Evolutionary conservation across 176 grass and related monocot species (phyloP), one percentile per base, ranked within the genome.

Genomic region (Pontederia crassipes): DNA sequence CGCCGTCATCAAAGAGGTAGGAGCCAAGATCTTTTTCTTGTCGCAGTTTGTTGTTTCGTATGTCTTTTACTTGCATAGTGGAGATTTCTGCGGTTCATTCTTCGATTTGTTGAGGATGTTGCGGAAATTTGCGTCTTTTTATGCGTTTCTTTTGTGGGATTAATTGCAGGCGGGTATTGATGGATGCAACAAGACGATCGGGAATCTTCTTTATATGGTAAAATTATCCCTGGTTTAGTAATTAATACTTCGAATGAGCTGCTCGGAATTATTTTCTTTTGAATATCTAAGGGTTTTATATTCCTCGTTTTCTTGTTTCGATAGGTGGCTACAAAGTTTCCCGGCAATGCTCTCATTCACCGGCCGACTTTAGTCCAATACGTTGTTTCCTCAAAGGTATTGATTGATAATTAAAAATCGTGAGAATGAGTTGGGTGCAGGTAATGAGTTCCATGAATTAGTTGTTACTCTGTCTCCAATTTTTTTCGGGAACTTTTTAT

Each of bases 291-390:
- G 62, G 48, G 80, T 20, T 60, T 26, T 47, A 17, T 54, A 55
- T 69, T 17, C 71, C 73, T 40, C 8, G 9, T 11, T 66, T 76
- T 4, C 12, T 81, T 24, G 28, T 26, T 74, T 71, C 48, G 77
- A 80, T 65, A 95, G 86, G 83, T 95, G 12, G 91, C 91, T 11
- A 95, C 91, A 13, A 95, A 96, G 57, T 87, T 77, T 72, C 91
- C 91, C 59, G 74, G 70, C 8, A 90, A 95, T 66, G 86, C 91
- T 1, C 90, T 95, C 15, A 58, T 85, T 74, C 86, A 96, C 59
- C 91, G 86, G 10, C 81, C 91, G 70, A 78, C 62, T 45, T 77
- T 96, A 71, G 69, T 96, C 28, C 80, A 45, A 55, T 82, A 96
- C 68, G 56, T 90, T 32, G 54, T 90, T 54, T 87, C 73, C 11